These are phyloP conservation scores for Aspergillus ellipticus DNA, from an alignment of 495 filamentous ascomycete genomes.

Conservation along the genomic window DNA sequence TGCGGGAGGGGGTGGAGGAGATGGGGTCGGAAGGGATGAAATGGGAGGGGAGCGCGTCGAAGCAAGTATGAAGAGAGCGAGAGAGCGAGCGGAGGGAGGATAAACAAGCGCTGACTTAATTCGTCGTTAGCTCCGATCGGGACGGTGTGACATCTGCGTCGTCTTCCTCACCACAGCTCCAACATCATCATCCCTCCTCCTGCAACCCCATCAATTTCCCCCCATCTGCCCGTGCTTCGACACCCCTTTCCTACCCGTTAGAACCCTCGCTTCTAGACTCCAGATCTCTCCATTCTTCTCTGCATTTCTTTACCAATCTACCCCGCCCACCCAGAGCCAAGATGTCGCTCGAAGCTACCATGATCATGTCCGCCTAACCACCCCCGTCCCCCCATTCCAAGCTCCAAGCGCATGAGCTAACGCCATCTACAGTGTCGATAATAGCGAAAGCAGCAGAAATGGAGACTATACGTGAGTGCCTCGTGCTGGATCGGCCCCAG, in stretches of 20 bases:
- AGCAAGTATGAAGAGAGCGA: constrained; percentile 4
- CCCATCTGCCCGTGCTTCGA: not conserved
- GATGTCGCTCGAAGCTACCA: constrained; percentile 70
- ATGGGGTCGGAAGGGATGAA: constrained; percentile 12
- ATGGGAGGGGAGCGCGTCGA: constrained; percentile 19
- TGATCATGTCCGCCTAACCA: constrained; percentile 62
- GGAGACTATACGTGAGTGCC: constrained; percentile 73
- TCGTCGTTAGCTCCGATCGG: constrained; percentile 17
- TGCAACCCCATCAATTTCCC: not conserved
- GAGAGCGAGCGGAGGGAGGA: constrained; percentile 5
- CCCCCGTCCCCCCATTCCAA: constrained; percentile 11
- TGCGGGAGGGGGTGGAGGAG: not conserved
- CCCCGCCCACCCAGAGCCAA: constrained; percentile 33
- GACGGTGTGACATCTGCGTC: constrained; percentile 20
- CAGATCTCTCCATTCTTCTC: constrained; percentile 12
- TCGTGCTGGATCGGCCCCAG: not conserved
- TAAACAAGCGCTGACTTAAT: constrained; percentile 33
- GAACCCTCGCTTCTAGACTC: not conserved
- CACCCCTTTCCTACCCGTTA: constrained; percentile 5
- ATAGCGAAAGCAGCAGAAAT: constrained; percentile 96
- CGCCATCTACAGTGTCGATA: constrained; percentile 70
- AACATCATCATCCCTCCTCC: constrained; percentile 1
- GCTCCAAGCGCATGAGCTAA: constrained; percentile 22
- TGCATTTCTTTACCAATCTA: constrained; percentile 5
- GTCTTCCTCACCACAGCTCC: constrained; percentile 7